Conservation (phyloP, 2,329 filamentous ascomycete species). For the Alternaria gaisen region DNA sequence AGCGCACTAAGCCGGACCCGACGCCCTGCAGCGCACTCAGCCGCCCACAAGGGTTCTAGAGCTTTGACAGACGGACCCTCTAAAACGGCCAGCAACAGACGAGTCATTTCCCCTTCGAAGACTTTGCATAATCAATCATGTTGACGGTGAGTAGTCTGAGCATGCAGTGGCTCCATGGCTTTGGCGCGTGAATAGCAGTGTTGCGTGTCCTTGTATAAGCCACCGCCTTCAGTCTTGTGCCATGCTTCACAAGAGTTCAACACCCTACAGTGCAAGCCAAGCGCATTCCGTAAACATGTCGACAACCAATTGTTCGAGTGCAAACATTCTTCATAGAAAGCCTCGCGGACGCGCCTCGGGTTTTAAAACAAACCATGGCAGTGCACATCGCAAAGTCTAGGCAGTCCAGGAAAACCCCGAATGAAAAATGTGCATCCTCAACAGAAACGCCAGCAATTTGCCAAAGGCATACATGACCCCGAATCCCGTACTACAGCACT, state of each 20-base stretch:
- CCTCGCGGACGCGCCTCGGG: background rate
- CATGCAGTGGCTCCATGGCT: background rate
- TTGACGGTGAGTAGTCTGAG: background rate
- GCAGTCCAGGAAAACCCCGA: background rate
- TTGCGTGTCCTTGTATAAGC: background rate
- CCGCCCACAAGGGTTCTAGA: background rate
- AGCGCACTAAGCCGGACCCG: background rate
- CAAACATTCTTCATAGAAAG: background rate
- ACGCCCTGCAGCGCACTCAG: background rate
- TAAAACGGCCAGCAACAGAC: background rate
- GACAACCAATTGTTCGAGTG: background rate
- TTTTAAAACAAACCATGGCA: no score
- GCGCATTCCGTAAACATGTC: background rate
- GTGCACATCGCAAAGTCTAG: slow-evolving; percentile 5
- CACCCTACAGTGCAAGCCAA: background rate
- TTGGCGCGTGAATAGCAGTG: background rate
- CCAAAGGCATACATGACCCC: background rate
- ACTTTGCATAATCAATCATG: slow-evolving; percentile 3
- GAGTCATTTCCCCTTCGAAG: background rate
- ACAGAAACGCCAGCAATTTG: slow-evolving; percentile 15
- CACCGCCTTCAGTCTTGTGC: background rate
- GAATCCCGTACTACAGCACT: background rate
- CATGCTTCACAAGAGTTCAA: background rate
- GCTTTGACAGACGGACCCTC: background rate
- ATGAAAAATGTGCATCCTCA: slow-evolving; percentile 21